Base-by-base conservation (phyloP, 805 yeast genomes). In the Cyberlindnera subsufficiens region DNA sequence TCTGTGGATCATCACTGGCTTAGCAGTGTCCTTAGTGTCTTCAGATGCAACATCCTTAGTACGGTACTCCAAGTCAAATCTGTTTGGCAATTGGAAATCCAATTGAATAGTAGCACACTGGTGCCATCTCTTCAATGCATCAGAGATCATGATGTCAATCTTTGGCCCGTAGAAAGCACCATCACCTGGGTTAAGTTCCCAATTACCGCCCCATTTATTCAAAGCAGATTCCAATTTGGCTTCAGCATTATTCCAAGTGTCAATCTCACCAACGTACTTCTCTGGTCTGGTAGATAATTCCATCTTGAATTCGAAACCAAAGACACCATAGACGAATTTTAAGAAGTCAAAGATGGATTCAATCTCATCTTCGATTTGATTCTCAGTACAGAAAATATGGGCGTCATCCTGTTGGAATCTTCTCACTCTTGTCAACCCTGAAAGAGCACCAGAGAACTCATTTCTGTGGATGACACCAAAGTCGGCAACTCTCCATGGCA, bases 371-470 rank as follows among this genome's bases (percentile, higher is more conserved):
- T 81, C 95, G 55, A 91, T 88, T 73, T 91, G 98, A 50, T 84
- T 95, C 54, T 77, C 81, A 43, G 88, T 81, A 75, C 98, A 93
- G 84, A 91, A 91, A 54, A 91, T 91, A 66, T 91, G 99, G 38
- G 96, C 97, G 69, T 91, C 99, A 67, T 91, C 99, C 72, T 91
- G 99, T 69, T 91, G 99, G 86, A 91, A 91, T 69, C 98, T 82
- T 72, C 99, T 86, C 37, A 93, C 98, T 71, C 99, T 85, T 43
- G 99, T 93, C 65, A 91, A 80, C 39, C 93, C 93, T 34, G 96
- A 80, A 53, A 91, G 74, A 11, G 98, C 97, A 68, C 98, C 98
- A 34, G 93, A 81, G 56, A 84, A 86, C 68, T 91, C 99, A 66
- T 91, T 91, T 75, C 99, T 82, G 73, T 91, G 99, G 54, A 91